Percentiles rank a stretch among this genome's conserved stretches.
phyloP scores from a whole-genome alignment of 192 early-diverging fungal genomes.

The Backusella westeae region DNA sequence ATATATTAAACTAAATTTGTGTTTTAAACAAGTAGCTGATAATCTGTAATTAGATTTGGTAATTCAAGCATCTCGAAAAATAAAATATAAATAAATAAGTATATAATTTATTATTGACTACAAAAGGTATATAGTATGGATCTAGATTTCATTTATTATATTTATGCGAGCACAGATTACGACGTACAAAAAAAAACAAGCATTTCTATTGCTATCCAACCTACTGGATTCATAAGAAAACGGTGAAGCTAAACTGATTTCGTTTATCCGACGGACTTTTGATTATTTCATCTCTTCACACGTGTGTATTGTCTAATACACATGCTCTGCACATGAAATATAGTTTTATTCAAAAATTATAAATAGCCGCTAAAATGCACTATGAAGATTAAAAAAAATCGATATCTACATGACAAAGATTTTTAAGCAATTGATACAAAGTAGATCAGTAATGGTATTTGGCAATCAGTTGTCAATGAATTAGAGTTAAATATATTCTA shows the following conservation, averaged over 20 bases:
- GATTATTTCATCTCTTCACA: background rate
- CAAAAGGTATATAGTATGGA: background rate
- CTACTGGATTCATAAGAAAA: background rate
- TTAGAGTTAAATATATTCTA: background rate
- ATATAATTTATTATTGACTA: background rate
- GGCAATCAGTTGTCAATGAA: background rate
- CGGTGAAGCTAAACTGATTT: background rate
- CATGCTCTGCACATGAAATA: background rate
- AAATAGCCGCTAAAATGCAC: background rate
- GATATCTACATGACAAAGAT: background rate
- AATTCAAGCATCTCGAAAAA: background rate
- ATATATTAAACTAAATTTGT: background rate
- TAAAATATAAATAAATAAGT: background rate
- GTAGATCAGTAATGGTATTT: background rate
- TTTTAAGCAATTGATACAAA: background rate
- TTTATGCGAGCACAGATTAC: background rate
- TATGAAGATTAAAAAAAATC: background rate
- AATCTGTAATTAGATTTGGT: background rate
- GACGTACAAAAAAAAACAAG: background rate
- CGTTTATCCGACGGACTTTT: constrained; percentile 6
- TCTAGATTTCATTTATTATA: background rate
- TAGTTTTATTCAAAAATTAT: background rate
- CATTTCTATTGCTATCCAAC: background rate
- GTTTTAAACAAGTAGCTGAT: background rate
- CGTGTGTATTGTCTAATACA: background rate